phyloP scores from a whole-genome alignment of 495 filamentous ascomycete genomes.

The Hypoxylon lienhwacheense region DNA sequence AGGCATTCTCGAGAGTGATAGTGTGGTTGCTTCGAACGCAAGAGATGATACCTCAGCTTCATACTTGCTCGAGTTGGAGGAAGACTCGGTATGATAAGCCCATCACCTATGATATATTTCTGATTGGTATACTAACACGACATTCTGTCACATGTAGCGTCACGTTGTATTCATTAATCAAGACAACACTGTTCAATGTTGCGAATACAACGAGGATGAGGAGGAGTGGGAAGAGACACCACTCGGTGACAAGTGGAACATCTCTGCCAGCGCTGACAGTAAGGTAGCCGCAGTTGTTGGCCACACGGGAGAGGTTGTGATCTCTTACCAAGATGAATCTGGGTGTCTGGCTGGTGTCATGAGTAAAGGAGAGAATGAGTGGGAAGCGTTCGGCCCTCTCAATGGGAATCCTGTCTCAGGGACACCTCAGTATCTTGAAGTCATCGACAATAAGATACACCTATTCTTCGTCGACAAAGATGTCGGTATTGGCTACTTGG shows the following conservation, averaged over 20 bases:
- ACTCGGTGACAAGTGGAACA: constrained; percentile 18
- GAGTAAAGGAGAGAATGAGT: constrained; percentile 2
- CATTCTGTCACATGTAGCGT: constrained; percentile 1
- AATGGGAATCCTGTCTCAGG: constrained; percentile 12
- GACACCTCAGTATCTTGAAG: constrained; percentile 24
- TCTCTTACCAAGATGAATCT: constrained; percentile 22
- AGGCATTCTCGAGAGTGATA: constrained; percentile 12
- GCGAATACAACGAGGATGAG: constrained; percentile 20
- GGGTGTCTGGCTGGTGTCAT: constrained; percentile 15
- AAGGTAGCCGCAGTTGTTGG: constrained; percentile 17
- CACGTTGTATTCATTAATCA: constrained; percentile 23
- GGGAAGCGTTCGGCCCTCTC: constrained; percentile 17
- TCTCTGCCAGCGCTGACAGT: constrained; percentile 10
- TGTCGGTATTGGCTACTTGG: constrained; percentile 61
- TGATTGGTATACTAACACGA: not conserved
- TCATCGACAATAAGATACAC: constrained; percentile 17
- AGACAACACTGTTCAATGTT: constrained; percentile 16
- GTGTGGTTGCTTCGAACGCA: constrained; percentile 14
- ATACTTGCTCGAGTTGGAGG: constrained; percentile 9
- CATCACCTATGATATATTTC: not conserved
- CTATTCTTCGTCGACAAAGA: constrained; percentile 21
- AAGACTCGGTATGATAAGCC: constrained; percentile 3
- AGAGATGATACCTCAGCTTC: constrained; percentile 24
- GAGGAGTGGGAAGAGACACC: constrained; percentile 30
- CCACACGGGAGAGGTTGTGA: constrained; percentile 16